These are phyloP conservation scores for Linnemannia zychae DNA, from an alignment of 192 early-diverging fungal species.

Conservation along the genomic window DNA sequence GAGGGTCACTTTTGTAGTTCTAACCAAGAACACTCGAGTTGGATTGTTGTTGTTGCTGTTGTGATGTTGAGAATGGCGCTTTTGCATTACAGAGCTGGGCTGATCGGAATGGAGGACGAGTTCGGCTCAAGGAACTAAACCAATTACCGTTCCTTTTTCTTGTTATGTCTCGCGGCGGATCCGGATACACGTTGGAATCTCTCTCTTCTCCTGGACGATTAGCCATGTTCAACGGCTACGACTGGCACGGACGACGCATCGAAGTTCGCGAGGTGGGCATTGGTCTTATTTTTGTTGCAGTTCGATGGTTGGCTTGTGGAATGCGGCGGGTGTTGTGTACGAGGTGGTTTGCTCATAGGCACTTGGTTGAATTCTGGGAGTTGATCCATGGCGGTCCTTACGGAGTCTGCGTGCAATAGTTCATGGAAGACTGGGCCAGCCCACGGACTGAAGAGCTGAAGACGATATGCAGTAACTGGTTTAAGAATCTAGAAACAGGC, in stretches of 20 bases:
- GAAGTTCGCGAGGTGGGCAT: conserved; percentile 82
- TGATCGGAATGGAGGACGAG: conserved; percentile 9
- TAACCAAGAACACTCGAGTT: not conserved
- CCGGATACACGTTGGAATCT: conserved; percentile 1
- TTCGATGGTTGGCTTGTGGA: not conserved
- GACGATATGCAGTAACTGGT: not conserved
- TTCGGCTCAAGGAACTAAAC: conserved; percentile 6
- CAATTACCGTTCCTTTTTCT: conserved; percentile 12
- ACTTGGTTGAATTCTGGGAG: not conserved
- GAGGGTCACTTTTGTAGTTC: not conserved
- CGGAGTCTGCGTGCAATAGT: not conserved
- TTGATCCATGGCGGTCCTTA: conserved; percentile 5
- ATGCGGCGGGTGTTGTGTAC: not conserved
- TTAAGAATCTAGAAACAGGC: not conserved
- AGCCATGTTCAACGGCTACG: conserved; percentile 85
- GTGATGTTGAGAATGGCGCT: conserved; percentile 11
- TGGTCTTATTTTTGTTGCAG: conserved; percentile 24
- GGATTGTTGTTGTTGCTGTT: conserved; percentile 28
- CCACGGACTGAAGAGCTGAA: not conserved
- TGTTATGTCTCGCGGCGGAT: conserved; percentile 8
- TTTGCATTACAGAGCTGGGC: not conserved
- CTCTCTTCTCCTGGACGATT: conserved; percentile 37
- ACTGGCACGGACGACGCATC: conserved; percentile 78
- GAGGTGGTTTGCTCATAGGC: not conserved
- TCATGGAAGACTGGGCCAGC: not conserved